phyloP scores from a whole-genome alignment of 495 filamentous ascomycete species.

The Xylaria cubensis region DNA sequence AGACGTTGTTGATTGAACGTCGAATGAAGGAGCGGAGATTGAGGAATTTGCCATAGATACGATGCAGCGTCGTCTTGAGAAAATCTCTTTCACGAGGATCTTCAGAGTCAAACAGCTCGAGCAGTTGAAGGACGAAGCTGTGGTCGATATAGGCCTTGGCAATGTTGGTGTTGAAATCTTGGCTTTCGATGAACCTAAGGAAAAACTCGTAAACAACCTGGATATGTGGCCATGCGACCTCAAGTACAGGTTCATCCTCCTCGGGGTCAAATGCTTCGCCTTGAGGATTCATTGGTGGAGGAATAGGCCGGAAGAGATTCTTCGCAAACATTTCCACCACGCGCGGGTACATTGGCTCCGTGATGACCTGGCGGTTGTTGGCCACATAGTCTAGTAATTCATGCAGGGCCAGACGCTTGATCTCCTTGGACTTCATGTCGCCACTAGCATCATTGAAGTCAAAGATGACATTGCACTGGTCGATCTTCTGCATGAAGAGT shows the following conservation, averaged over 20 bases:
- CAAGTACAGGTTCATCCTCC: constrained; percentile 96
- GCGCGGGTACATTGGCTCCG: constrained; percentile 97
- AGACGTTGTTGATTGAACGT: constrained; percentile 99
- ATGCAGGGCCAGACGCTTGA: constrained; percentile 95
- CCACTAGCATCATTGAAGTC: constrained; percentile 98
- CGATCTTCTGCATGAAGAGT: constrained; percentile 99
- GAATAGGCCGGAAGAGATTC: constrained; percentile 96
- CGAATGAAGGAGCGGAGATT: constrained; percentile 97
- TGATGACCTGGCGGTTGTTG: constrained; percentile 97
- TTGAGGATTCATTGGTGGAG: constrained; percentile 95
- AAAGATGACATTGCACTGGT: constrained; percentile 99
- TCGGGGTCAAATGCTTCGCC: constrained; percentile 98
- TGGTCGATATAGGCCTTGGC: constrained; percentile 99
- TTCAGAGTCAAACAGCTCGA: constrained; percentile 99
- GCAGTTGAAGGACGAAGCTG: constrained; percentile 92
- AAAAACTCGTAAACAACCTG: constrained; percentile 99
- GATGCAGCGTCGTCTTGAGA: constrained; percentile 95
- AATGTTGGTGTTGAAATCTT: constrained; percentile 99
- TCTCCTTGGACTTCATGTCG: constrained; percentile 99
- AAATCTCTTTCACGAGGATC: constrained; percentile 97
- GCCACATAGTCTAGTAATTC: constrained; percentile 98
- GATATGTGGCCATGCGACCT: constrained; percentile 99
- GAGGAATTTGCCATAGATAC: constrained; percentile 99
- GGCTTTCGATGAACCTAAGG: constrained; percentile 97
- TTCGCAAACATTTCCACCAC: constrained; percentile 99